Percentiles rank a stretch among this genome's conserved stretches.
Conservation (phyloP, 129 eudicot species). For the Helianthus tuberosus region DNA sequence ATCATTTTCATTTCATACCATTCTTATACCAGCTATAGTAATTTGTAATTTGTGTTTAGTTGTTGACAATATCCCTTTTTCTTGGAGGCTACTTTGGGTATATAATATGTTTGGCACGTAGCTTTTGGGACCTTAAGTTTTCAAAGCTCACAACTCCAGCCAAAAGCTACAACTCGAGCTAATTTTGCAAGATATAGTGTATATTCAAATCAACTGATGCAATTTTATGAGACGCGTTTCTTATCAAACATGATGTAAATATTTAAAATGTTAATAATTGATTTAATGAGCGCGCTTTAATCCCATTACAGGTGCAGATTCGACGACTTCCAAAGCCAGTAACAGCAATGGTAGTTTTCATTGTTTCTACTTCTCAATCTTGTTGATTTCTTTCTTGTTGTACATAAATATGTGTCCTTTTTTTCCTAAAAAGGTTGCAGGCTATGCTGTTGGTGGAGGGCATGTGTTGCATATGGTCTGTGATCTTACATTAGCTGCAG, state of each 20-base stretch:
- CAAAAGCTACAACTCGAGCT: not conserved
- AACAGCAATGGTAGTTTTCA: constrained; percentile 80
- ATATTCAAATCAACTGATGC: not conserved
- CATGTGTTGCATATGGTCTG: constrained; percentile 97
- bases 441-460: constrained; percentile 98
- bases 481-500: constrained; percentile 95
- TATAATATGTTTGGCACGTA: too few species aligned
- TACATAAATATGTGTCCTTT: not conserved
- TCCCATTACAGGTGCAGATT: constrained; percentile 69
- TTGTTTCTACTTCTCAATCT: constrained; percentile 3
- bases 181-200: not conserved
- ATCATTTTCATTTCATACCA: constrained; percentile 8
- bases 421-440: constrained; percentile 78
- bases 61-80: too few species aligned
- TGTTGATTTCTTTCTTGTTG: not conserved
- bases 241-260: not conserved
- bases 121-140: not conserved
- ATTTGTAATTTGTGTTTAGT: constrained; percentile 3
- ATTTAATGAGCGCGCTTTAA: constrained; percentile 4
- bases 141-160: not conserved
- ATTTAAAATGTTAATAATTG: not conserved
- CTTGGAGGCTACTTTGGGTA: too few species aligned
- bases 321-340: constrained; percentile 97
- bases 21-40: not conserved
- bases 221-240: not conserved